A percentile compares a stretch with the other conserved stretches of the same genome.
Conservation (phyloP, 1,284 basidiomycete genomes). For the Sanghuangporus weigelae region DNA sequence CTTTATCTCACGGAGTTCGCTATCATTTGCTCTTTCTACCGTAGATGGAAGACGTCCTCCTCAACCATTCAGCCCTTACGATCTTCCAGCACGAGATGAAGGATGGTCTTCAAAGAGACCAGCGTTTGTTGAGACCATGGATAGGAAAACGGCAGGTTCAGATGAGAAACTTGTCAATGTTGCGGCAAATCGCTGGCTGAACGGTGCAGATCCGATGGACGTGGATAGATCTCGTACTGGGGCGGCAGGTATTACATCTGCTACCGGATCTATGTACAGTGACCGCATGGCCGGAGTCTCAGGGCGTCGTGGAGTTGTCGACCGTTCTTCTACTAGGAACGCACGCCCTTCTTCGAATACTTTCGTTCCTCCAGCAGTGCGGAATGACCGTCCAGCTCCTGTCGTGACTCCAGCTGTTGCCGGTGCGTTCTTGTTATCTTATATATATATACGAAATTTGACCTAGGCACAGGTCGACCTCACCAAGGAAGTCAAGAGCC, state of each 20-base stretch:
- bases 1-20: neutral
- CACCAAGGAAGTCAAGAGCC: neutral
- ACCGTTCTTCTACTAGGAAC: neutral
- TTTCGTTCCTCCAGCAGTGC: neutral
- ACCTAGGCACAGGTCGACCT: neutral
- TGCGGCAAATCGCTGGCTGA: neutral
- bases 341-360: neutral
- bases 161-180: neutral
- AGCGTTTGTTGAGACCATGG: neutral
- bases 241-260: neutral
- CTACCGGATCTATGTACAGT: constrained; percentile 5
- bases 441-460: neutral
- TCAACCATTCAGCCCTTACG: neutral
- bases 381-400: neutral
- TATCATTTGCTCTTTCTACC: neutral
- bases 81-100: neutral
- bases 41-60: constrained; percentile 2
- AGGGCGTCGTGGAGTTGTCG: neutral
- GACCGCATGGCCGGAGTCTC: neutral
- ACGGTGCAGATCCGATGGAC: constrained; percentile 2
- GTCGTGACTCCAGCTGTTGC: neutral
- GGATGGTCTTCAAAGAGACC: neutral
- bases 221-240: neutral
- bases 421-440: neutral
- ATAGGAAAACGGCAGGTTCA: neutral